Percentiles rank a stretch among this genome's conserved stretches.
phyloP scores from a whole-genome alignment of 495 filamentous ascomycete species.

The Xylaria acuta region DNA sequence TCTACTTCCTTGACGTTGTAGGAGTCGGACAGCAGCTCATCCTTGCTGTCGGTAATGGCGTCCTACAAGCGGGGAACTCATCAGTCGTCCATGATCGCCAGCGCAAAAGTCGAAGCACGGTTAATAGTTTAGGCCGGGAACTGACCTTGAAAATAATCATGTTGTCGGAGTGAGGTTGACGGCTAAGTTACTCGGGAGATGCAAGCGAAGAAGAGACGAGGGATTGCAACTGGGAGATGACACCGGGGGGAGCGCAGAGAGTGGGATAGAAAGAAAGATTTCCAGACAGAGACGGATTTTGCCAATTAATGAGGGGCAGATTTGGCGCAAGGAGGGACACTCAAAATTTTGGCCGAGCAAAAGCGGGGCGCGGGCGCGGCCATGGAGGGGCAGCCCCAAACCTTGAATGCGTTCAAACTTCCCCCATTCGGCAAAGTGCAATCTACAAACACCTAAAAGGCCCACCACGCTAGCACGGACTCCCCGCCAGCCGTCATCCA shows the following conservation, averaged over 20 bases:
- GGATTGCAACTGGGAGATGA: slow-evolving; percentile 16
- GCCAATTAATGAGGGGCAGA: slow-evolving; percentile 44
- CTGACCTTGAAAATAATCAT: slow-evolving; percentile 92
- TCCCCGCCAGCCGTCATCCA: neutral
- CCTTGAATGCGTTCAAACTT: neutral
- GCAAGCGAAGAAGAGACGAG: slow-evolving; percentile 31
- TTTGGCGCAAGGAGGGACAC: slow-evolving; percentile 36
- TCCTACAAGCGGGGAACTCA: slow-evolving; percentile 63
- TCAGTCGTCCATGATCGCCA: slow-evolving; percentile 29
- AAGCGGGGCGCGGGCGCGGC: slow-evolving; percentile 41
- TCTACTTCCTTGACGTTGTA: slow-evolving; percentile 80
- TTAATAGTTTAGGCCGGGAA: neutral
- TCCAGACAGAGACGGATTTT: slow-evolving; percentile 42
- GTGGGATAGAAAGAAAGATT: slow-evolving; percentile 33
- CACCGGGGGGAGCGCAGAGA: slow-evolving; percentile 27
- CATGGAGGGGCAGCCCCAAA: slow-evolving; percentile 41
- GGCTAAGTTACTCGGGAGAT: slow-evolving; percentile 12
- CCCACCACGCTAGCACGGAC: neutral
- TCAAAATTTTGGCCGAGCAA: slow-evolving; percentile 47
- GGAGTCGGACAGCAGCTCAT: slow-evolving; percentile 96
- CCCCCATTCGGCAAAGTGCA: neutral
- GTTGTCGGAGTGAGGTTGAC: slow-evolving; percentile 49
- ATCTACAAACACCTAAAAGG: slow-evolving; percentile 2
- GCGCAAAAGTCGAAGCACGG: neutral
- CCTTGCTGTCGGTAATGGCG: slow-evolving; percentile 71